Evolutionary conservation across 768 basidiomycete species (phyloP), one percentile per base, ranked within the genome.

Genomic region (Glaciozyma antarctica): DNA sequence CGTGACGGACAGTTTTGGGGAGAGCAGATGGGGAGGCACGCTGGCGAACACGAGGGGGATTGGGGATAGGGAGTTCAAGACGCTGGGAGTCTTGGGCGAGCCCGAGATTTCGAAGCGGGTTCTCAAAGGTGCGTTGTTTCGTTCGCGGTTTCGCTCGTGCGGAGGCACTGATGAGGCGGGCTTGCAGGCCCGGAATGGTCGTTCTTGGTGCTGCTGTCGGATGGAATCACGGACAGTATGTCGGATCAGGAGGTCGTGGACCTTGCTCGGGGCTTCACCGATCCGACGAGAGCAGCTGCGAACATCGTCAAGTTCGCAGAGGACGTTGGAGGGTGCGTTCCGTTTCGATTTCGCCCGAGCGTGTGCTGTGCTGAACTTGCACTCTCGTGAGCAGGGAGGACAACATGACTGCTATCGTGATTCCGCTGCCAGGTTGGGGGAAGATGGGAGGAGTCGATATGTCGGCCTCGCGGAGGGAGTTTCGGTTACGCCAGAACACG

Each of bases 181-280:
- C 48, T 63, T 17, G 15, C 71, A 92, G 93, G 89, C 59, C 76
- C 79, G 13, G 85, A 89, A 60, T 92, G 89, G 84, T 86, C 92
- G 0, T 94, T 86, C 75, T 81, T 93, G 71, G 82, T 92, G 34
- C 80, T 94, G 19, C 80, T 93, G n/a, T 93, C 92, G 15, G 95
- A 99, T 76, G 95, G 95, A 8, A 82, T 98, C 57, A 88, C 91
- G 2, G 90, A 89, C 44, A 82, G 88, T 54, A 81, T 95, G 51
- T 92, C 92, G 0, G 92, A 98, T 75, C 88, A 89, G 67, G 95
- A 99, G 78, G 86, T 99, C 66, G 84, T 89, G 41, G 95, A 98
- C 76, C 84, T 99, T 52, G 87, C 86, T 9, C 81, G 92, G 58
- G 80, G 80, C 17, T 53, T 84, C 86, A 10, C 45, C n/a, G 60